Conservation (phyloP, 1,284 basidiomycete genomes). For the Stygiomarasmius scandens region DNA sequence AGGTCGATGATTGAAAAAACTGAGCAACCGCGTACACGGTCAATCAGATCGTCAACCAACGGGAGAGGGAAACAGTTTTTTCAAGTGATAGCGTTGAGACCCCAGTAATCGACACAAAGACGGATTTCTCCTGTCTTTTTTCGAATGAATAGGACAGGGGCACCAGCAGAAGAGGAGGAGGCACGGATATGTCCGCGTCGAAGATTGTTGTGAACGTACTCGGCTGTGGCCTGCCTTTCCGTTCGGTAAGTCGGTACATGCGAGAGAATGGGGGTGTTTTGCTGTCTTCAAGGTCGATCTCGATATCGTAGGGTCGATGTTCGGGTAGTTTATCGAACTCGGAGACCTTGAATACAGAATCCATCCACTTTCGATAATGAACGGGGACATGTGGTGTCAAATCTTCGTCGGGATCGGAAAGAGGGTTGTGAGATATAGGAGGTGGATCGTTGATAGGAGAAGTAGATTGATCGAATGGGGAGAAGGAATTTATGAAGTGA, state of each 20-base stretch:
- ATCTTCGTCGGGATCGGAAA: not conserved
- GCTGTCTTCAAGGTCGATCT: conserved; percentile 13
- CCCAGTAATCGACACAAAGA: conserved; percentile 2
- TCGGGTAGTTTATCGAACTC: conserved; percentile 6
- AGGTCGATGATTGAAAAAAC: conserved; percentile 1
- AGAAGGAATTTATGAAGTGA: not conserved
- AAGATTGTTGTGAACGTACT: conserved; percentile 10
- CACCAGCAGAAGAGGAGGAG: conserved; percentile 1
- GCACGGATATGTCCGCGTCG: conserved; percentile 2
- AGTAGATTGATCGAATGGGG: not conserved
- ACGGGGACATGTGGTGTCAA: not conserved
- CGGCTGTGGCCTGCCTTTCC: conserved; percentile 5
- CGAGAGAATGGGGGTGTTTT: conserved; percentile 8
- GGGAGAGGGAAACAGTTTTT: conserved; percentile 6
- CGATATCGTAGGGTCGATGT: conserved; percentile 9
- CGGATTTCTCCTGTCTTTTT: conserved; percentile 10
- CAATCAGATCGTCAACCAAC: not conserved
- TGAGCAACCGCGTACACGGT: not conserved
- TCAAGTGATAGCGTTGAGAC: not conserved
- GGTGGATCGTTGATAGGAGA: not conserved
- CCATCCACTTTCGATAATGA: not conserved
- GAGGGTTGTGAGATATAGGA: not conserved
- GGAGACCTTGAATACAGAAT: conserved; percentile 8
- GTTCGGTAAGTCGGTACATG: conserved; percentile 9
- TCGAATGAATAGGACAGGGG: conserved; percentile 6